Evolutionary conservation across 495 filamentous ascomycete genomes (phyloP).

Genomic region (Hypoxylon lienhwacheense): DNA sequence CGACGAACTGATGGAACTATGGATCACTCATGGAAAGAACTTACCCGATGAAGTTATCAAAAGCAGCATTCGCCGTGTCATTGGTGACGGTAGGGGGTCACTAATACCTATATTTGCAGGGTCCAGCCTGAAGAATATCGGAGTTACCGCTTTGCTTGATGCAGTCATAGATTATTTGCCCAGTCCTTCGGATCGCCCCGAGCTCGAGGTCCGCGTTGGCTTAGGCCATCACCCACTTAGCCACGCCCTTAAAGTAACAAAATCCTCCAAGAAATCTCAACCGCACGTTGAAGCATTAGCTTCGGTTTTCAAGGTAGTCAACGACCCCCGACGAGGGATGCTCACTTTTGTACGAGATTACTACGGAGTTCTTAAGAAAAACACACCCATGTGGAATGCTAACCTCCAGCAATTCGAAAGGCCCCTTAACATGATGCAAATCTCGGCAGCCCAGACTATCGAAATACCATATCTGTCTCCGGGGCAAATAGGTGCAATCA

Average conservation of each 20-base stretch:
- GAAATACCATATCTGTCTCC: conserved; percentile 77
- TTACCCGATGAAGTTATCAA: conserved; percentile 68
- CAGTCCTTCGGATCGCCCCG: conserved; percentile 74
- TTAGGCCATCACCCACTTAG: conserved; percentile 54
- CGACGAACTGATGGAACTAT: conserved; percentile 80
- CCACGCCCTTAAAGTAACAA: conserved; percentile 51
- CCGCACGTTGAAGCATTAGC: conserved; percentile 69
- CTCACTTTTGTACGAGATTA: conserved; percentile 94
- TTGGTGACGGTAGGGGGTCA: conserved; percentile 61
- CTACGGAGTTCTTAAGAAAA: conserved; percentile 74
- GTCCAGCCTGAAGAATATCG: conserved; percentile 90
- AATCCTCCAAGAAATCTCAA: conserved; percentile 51
- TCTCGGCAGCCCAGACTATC: conserved; percentile 87
- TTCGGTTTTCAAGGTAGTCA: conserved; percentile 95
- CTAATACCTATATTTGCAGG: conserved; percentile 89
- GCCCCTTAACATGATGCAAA: conserved; percentile 79
- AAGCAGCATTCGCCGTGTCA: conserved; percentile 69
- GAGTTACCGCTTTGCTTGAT: conserved; percentile 91
- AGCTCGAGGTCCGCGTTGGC: conserved; percentile 74
- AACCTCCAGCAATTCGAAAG: conserved; percentile 80
- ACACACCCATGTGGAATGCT: conserved; percentile 81
- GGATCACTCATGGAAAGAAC: conserved; percentile 74
- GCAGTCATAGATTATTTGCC: conserved; percentile 85
- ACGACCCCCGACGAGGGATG: conserved; percentile 81
- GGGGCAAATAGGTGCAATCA: conserved; percentile 95